Conservation (phyloP, 2,329 filamentous ascomycete genomes). For the Zasmidium cellare region DNA sequence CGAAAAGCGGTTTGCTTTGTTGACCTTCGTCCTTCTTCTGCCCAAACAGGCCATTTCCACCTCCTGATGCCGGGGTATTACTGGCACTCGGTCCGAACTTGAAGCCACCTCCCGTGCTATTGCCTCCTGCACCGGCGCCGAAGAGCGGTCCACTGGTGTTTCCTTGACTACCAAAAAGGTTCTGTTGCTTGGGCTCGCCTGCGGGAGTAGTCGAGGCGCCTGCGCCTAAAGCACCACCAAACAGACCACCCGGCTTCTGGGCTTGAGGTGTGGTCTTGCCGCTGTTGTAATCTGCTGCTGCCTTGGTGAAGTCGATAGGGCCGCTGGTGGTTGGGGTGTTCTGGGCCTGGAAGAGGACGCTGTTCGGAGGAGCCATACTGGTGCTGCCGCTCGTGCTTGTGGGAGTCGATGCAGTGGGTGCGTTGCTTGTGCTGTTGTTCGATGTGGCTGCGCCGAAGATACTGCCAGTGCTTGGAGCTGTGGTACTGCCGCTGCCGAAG, state of each 20-base stretch:
- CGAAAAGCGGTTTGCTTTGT: conserved; percentile 2
- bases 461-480: conserved; percentile 5
- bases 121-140: conserved; percentile 9
- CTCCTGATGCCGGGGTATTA: background rate
- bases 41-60: background rate
- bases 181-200: conserved; percentile 23
- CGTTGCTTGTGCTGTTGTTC: conserved; percentile 6
- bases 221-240: conserved; percentile 16
- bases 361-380: background rate
- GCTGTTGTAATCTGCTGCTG: conserved; percentile 10
- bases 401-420: conserved; percentile 2
- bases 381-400: background rate
- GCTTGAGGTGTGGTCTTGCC: conserved; percentile 22
- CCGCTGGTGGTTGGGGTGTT: background rate
- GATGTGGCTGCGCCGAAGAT: conserved; percentile 10
- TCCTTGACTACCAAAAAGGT: background rate
- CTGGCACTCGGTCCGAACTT: background rate
- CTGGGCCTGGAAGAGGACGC: conserved; percentile 2
- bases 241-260: conserved; percentile 16
- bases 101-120: conserved; percentile 5
- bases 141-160: conserved; percentile 3
- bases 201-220: conserved; percentile 23
- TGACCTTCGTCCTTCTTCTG: conserved; percentile 1
- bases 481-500: background rate
- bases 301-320: background rate